Percentiles rank a stretch among this genome's conserved stretches.
These are phyloP conservation scores for Filobasidium wieringae DNA, from an alignment of 768 basidiomycete genomes.

Conservation along the genomic window DNA sequence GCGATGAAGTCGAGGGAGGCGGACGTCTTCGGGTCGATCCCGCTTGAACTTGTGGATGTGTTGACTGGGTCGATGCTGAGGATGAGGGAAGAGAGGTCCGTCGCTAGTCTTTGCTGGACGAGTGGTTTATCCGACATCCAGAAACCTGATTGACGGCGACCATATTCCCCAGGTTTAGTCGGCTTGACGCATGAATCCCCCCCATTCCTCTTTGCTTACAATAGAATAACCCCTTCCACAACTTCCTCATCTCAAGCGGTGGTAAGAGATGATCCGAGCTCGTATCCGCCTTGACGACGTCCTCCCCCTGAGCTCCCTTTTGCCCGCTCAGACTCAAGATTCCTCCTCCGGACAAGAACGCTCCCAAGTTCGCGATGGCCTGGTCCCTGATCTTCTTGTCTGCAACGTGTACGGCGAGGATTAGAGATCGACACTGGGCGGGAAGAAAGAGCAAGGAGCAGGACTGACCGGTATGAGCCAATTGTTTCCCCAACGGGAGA, in stretches of 20 bases:
- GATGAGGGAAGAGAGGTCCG: conserved; percentile 69
- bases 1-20: conserved; percentile 61
- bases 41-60: background rate
- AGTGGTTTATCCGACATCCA: conserved; percentile 99
- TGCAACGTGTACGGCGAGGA: conserved; percentile 27
- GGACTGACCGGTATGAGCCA: conserved; percentile 72
- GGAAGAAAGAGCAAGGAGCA: background rate
- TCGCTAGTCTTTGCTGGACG: conserved; percentile 82
- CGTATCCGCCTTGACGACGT: background rate
- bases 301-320: background rate
- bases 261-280: conserved; percentile 43
- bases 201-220: no score
- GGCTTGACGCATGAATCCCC: no score
- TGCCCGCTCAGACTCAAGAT: background rate
- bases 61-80: conserved; percentile 51
- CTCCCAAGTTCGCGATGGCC: conserved; percentile 65
- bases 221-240: conserved; percentile 98
- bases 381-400: conserved; percentile 89
- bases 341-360: conserved; percentile 55
- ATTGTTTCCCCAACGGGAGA: conserved; percentile 69
- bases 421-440: background rate
- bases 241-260: conserved; percentile 68
- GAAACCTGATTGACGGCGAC: conserved; percentile 53
- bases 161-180: no score
- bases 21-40: conserved; percentile 31